phyloP scores from a whole-genome alignment of 306 rosid species.

The Vicia sativa region DNA sequence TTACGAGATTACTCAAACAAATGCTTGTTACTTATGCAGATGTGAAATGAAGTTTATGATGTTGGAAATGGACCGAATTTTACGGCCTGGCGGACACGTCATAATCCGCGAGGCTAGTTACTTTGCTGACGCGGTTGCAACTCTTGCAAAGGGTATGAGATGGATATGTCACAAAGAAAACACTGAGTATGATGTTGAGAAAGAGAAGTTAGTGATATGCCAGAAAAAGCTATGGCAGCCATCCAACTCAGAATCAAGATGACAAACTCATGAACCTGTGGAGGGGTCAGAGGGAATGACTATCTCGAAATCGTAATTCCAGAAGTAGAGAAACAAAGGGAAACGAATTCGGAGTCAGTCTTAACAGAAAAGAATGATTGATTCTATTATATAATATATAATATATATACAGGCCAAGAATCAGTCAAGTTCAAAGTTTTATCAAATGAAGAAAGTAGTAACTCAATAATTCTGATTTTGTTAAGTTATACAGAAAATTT shows the following conservation, averaged over 20 bases:
- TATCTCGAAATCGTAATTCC: conserved; percentile 35
- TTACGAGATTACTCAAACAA: conserved; percentile 13
- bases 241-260: conserved; percentile 60
- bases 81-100: conserved; percentile 74
- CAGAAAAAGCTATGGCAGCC: conserved; percentile 90
- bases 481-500: conserved; percentile 54
- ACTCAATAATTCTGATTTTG: conserved; percentile 69
- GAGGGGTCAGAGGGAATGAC: conserved; percentile 33
- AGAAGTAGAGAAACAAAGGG: conserved; percentile 41
- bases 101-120: conserved; percentile 79
- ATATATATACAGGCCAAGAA: conserved; percentile 34
- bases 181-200: conserved; percentile 66
- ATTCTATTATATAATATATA: conserved; percentile 33
- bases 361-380: conserved; percentile 52
- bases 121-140: conserved; percentile 72
- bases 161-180: conserved; percentile 84
- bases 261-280: conserved; percentile 40
- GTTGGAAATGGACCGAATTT: conserved; percentile 92
- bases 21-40: conserved; percentile 47
- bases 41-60: conserved; percentile 91
- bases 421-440: conserved; percentile 46
- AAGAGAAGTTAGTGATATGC: conserved; percentile 87
- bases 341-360: conserved; percentile 54
- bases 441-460: conserved; percentile 49
- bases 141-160: conserved; percentile 69